Evolutionary conservation across 2,329 filamentous ascomycete genomes (phyloP), one percentile per base, ranked within the genome.

Genomic region (Botryosphaeria agaves): DNA sequence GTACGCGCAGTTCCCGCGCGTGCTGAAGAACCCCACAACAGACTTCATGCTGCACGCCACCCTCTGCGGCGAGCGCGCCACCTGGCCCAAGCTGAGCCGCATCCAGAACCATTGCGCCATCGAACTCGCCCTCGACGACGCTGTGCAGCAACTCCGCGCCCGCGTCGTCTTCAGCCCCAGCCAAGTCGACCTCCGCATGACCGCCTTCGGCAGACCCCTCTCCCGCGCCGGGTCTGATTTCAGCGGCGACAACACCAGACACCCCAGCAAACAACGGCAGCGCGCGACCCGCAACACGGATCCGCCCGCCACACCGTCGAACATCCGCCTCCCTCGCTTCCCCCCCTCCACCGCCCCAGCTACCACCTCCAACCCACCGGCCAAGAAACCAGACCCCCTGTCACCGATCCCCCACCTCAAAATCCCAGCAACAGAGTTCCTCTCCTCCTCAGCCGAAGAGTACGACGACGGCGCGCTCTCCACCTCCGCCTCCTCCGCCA

Each of bases 41-140:
- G 80, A 85, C 4, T 95, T 92, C 48, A 92, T 95, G 81, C 52
- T 76, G 4, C 67, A 77, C 28, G 76, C 80, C 6, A 79, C 79
- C 43, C 57, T 82, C 5, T 66, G 71, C 16, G 87, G 87, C 5
- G 81, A 94, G 51, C 67, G 75, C 34, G 85, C 87, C 3, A 92
- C 85, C 0, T 95, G 85, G 87, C 84, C 85, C 0, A 85, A 85
- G 48, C 58, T 95, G 7, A 78, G 77, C 38, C 72, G 83, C 8
- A 79, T 95, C 42, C 67, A 80, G 23, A 89, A 93, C 45, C 77
- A 84, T 32, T 83, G 83, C 41, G 81, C 84, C 3, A 82, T 94
- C 32, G 87, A 95, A 49, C 57, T 93, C 28, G 82, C 84, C 3
- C 57, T 95, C 2, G 80, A 89, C 46, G 64, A 69, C 14, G 77